Conservation (phyloP, 2,329 filamentous ascomycete species). For the Trichoderma atroviride region DNA sequence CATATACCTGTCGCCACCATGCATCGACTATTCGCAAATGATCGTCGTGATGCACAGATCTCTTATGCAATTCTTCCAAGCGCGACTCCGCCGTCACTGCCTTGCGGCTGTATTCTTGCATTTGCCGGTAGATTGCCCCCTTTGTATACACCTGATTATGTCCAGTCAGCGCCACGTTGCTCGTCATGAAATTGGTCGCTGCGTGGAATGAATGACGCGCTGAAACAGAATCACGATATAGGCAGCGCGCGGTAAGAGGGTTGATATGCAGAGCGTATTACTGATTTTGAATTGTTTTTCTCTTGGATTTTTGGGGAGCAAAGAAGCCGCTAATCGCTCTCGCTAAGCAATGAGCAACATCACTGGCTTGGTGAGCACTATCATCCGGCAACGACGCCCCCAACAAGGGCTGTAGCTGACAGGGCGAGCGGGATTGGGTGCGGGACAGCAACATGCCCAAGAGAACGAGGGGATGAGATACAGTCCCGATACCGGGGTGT, state of each 20-base stretch:
- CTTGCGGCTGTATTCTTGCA: slow-evolving; percentile 96
- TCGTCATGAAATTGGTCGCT: slow-evolving; percentile 12
- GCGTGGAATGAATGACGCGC: slow-evolving; percentile 21
- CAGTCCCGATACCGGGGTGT: not conserved
- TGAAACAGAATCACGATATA: slow-evolving; percentile 24
- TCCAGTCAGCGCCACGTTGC: slow-evolving; percentile 25
- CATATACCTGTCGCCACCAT: slow-evolving; percentile 87
- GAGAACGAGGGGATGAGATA: slow-evolving; percentile 1
- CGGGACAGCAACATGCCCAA: not conserved
- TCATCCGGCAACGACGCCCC: slow-evolving; percentile 38
- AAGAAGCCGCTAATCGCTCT: slow-evolving; percentile 37
- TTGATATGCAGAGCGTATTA: slow-evolving; percentile 26
- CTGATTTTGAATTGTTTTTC: not conserved
- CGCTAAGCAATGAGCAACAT: slow-evolving; percentile 40
- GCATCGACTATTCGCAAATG: slow-evolving; percentile 87
- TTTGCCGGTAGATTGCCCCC: slow-evolving; percentile 94
- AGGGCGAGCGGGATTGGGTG: slow-evolving; percentile 21
- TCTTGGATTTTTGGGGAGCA: slow-evolving; percentile 8
- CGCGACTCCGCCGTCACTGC: slow-evolving; percentile 79
- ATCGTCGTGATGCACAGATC: slow-evolving; percentile 83
- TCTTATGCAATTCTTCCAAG: slow-evolving; percentile 77
- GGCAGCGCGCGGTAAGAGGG: slow-evolving; percentile 25
- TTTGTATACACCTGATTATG: slow-evolving; percentile 56
- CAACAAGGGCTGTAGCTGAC: slow-evolving; percentile 33
- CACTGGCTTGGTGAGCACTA: slow-evolving; percentile 44